Conservation (phyloP, 2,329 filamentous ascomycete genomes). For the Aureobasidium sp. region DNA sequence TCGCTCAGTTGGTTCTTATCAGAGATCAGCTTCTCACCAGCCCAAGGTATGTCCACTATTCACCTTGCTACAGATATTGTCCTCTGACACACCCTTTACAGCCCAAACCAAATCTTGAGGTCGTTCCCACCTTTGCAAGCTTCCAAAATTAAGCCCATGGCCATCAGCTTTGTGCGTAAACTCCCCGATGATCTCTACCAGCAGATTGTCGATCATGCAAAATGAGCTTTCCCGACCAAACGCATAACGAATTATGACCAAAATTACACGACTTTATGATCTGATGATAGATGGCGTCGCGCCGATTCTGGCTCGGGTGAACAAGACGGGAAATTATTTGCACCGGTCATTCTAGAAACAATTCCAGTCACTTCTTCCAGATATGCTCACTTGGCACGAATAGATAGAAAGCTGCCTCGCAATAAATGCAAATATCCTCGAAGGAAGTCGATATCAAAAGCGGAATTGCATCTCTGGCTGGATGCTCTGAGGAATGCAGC, state of each 20-base stretch:
- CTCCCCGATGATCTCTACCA: constrained; percentile 86
- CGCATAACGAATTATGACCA: not conserved
- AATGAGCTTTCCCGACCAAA: constrained; percentile 35
- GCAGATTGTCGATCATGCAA: constrained; percentile 81
- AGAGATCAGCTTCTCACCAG: constrained; percentile 75
- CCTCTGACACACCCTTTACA: constrained; percentile 33
- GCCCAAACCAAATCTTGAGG: constrained; percentile 88
- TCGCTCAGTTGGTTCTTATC: constrained; percentile 86
- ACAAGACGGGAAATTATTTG: too few species aligned
- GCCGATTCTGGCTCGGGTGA: too few species aligned
- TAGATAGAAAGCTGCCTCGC: not conserved
- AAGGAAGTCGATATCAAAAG: not conserved
- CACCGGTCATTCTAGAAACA: too few species aligned
- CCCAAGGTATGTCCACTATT: constrained; percentile 54
- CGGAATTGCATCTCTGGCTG: not conserved
- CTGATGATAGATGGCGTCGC: not conserved
- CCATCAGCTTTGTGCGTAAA: constrained; percentile 78
- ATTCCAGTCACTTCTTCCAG: too few species aligned
- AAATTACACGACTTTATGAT: not conserved
- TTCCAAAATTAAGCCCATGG: constrained; percentile 69
- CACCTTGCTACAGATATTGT: not conserved
- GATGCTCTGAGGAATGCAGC: not conserved
- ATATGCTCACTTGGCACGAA: not conserved
- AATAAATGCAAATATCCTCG: not conserved
- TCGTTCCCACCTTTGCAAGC: constrained; percentile 79